Conservation (phyloP, 2,329 filamentous ascomycete genomes). For the Colletotrichum eleusines region DNA sequence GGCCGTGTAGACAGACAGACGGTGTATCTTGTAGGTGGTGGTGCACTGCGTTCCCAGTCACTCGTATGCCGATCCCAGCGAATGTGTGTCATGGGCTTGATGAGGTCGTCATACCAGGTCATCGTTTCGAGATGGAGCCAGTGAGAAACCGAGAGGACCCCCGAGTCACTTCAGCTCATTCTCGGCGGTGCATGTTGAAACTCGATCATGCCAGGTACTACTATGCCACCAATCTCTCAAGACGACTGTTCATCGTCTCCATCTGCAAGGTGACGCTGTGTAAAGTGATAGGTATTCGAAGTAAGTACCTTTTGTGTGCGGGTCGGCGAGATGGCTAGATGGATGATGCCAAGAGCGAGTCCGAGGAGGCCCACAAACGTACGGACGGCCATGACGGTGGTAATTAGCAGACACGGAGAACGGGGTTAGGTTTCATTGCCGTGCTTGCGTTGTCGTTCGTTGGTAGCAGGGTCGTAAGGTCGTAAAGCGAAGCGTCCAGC, state of each 20-base stretch:
- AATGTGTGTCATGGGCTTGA: slow-evolving; percentile 5
- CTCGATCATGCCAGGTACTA: slow-evolving; percentile 10
- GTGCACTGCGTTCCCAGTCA: not conserved
- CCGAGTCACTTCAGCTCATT: slow-evolving; percentile 13
- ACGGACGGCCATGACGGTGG: not conserved
- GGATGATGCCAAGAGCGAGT: slow-evolving; percentile 5
- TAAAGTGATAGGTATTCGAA: slow-evolving; percentile 1
- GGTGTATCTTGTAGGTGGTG: not conserved
- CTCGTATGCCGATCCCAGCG: slow-evolving; percentile 5
- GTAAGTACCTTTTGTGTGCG: not conserved
- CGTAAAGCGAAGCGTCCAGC: not conserved
- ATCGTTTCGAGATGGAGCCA: not conserved
- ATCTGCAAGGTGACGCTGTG: slow-evolving; percentile 16
- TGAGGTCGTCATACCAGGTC: slow-evolving; percentile 1
- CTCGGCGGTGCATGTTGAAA: slow-evolving; percentile 26
- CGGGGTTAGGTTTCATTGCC: slow-evolving; percentile 6
- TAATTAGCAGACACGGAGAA: not conserved
- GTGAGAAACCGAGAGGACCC: not conserved
- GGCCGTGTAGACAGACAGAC: not conserved
- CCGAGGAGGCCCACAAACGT: slow-evolving; percentile 1
- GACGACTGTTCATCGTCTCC: slow-evolving; percentile 10
- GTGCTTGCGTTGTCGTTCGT: slow-evolving; percentile 5
- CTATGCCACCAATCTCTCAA: not conserved
- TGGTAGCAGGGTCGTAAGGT: not conserved
- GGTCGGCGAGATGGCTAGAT: slow-evolving; percentile 1